Evolutionary conservation across 2,329 filamentous ascomycete genomes (phyloP).

Genomic region (Diaporthe caulivora): DNA sequence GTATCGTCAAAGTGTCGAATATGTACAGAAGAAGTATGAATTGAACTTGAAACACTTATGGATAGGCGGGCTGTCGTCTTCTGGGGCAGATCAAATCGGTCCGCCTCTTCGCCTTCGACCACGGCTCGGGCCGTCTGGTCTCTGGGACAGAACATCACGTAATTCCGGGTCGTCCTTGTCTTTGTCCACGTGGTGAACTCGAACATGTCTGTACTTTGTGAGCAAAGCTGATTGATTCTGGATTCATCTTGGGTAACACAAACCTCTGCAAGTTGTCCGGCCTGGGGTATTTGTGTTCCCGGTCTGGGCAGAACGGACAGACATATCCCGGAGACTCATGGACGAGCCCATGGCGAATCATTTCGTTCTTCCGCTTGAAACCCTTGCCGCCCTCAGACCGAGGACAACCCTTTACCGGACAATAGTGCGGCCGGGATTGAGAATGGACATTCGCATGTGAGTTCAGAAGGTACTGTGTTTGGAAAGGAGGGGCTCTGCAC

Average conservation of each 20-base stretch:
- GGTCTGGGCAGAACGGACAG: conserved; percentile 94
- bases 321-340: conserved; percentile 96
- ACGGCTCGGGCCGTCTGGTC: conserved; percentile 85
- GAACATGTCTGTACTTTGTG: conserved; percentile 77
- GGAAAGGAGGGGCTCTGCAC: conserved; percentile 80
- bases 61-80: neutral
- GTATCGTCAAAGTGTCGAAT: conserved; percentile 38
- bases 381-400: conserved; percentile 74
- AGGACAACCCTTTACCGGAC: conserved; percentile 71
- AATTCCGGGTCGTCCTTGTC: conserved; percentile 87
- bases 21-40: conserved; percentile 33
- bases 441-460: conserved; percentile 83
- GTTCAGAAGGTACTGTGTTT: conserved; percentile 82
- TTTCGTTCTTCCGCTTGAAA: conserved; percentile 80
- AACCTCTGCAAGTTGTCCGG: conserved; percentile 97
- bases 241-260: conserved; percentile 45
- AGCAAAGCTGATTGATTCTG: conserved; percentile 34
- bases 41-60: neutral
- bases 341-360: conserved; percentile 85
- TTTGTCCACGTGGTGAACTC: conserved; percentile 91
- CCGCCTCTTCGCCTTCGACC: conserved; percentile 79
- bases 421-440: conserved; percentile 74
- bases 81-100: conserved; percentile 44
- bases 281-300: conserved; percentile 93
- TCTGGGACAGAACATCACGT: conserved; percentile 85